Evolutionary conservation across 2,329 filamentous ascomycete genomes (phyloP).

Genomic region (Talaromyces albobiverticillius): DNA sequence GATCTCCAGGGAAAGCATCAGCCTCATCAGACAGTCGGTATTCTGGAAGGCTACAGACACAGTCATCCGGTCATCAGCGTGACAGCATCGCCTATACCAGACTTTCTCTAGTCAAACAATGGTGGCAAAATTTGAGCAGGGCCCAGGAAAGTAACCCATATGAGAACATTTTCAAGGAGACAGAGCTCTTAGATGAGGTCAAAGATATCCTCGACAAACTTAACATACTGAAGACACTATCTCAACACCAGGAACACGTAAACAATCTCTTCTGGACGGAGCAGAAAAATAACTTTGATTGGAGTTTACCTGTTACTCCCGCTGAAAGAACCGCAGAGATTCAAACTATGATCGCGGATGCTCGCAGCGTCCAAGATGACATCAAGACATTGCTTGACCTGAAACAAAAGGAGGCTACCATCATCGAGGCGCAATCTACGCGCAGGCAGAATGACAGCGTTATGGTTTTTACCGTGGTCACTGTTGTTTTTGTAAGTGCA

Average conservation of each 20-base stretch:
- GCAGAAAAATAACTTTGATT: neutral
- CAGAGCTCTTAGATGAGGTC: slow-evolving; percentile 18
- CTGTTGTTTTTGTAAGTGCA: slow-evolving; percentile 3
- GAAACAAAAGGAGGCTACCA: slow-evolving; percentile 5
- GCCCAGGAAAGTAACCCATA: slow-evolving; percentile 8
- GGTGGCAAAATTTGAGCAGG: no score
- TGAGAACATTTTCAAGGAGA: slow-evolving; percentile 15
- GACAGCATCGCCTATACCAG: no score
- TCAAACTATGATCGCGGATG: slow-evolving; percentile 16
- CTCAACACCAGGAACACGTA: slow-evolving; percentile 17
- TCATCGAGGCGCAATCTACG: neutral
- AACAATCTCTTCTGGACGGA: neutral
- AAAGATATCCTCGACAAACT: slow-evolving; percentile 25
- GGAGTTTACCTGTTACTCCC: neutral
- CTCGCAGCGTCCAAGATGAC: slow-evolving; percentile 13
- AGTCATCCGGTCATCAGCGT: no score
- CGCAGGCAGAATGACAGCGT: slow-evolving; percentile 1
- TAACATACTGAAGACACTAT: slow-evolving; percentile 20
- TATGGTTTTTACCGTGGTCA: neutral
- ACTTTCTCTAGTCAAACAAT: no score
- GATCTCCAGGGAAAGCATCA: neutral
- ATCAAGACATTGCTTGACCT: neutral
- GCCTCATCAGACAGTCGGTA: neutral
- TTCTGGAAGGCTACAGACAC: no score
- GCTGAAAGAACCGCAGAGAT: slow-evolving; percentile 13